Evolutionary conservation across 169 alveolate species (phyloP).

Genomic region (Eimeria praecox): DNA sequence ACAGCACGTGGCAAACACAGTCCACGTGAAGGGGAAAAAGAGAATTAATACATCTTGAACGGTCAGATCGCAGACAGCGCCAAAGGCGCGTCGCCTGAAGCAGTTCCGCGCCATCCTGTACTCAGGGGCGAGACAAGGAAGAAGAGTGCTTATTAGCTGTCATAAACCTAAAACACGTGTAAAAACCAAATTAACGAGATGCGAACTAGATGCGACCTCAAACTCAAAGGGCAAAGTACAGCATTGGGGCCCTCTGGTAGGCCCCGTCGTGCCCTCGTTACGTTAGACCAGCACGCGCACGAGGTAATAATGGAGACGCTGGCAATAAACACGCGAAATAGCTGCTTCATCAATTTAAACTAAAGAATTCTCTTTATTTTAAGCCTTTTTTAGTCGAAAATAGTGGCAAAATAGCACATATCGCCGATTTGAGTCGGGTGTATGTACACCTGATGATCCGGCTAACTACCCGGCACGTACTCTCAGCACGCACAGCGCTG

Average conservation of each 20-base stretch:
- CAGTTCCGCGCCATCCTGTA: slow-evolving; percentile 43
- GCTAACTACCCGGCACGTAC: slow-evolving; percentile 51
- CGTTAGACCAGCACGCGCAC: background rate
- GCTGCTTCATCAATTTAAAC: background rate
- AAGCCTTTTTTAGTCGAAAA: background rate
- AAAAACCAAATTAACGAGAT: background rate
- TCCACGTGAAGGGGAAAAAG: slow-evolving; percentile 65
- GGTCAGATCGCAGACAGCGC: slow-evolving; percentile 34
- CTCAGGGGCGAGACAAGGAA: background rate
- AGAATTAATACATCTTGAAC: slow-evolving; percentile 16
- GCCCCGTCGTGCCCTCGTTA: slow-evolving; percentile 19
- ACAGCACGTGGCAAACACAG: slow-evolving; percentile 17
- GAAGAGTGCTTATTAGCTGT: background rate
- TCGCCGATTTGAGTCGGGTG: background rate
- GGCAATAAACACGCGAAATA: background rate
- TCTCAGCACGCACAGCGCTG: slow-evolving; percentile 42
- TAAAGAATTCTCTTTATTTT: background rate
- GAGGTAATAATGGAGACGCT: background rate
- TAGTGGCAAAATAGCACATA: background rate
- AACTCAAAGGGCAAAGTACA: background rate
- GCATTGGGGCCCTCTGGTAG: slow-evolving; percentile 58
- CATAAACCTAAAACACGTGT: background rate
- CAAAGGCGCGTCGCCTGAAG: slow-evolving; percentile 49
- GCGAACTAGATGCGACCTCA: no score
- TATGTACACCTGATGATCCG: background rate